phyloP scores from a whole-genome alignment of 169 alveolate genomes.

The Plasmodium vinckei region DNA sequence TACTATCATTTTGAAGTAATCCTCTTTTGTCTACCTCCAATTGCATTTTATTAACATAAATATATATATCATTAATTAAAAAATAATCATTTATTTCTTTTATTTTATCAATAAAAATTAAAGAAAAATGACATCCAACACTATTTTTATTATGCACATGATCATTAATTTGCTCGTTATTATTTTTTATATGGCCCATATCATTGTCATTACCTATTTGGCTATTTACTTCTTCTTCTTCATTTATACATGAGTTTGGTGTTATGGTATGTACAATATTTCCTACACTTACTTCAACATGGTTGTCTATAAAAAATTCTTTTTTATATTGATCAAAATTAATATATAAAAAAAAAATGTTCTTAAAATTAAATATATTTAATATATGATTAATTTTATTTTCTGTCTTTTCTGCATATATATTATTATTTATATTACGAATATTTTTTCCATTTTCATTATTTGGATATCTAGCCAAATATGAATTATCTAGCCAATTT shows the following conservation, averaged over 20 bases:
- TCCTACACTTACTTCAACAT: constrained; percentile 35
- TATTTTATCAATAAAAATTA: constrained; percentile 27
- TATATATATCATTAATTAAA: constrained; percentile 29
- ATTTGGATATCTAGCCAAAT: not conserved
- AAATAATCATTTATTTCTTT: constrained; percentile 53
- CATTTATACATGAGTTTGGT: not conserved
- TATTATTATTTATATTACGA: not conserved
- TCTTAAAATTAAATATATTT: constrained; percentile 22
- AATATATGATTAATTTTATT: constrained; percentile 35
- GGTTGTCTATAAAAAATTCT: constrained; percentile 27
- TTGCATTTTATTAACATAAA: constrained; percentile 11
- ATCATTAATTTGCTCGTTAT: not conserved
- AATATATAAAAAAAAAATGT: constrained; percentile 32
- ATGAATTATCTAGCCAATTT: constrained; percentile 8
- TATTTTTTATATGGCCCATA: not conserved
- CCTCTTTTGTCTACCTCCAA: constrained; percentile 34
- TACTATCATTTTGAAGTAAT: not conserved
- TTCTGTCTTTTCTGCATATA: constrained; percentile 18
- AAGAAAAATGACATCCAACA: constrained; percentile 45
- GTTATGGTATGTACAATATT: constrained; percentile 20
- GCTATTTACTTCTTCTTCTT: not conserved
- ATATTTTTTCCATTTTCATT: not conserved
- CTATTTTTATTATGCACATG: not conserved
- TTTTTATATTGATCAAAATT: constrained; percentile 18
- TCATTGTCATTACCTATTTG: not conserved